These are phyloP conservation scores for Dothistroma septosporum DNA, from an alignment of 2,329 filamentous ascomycete genomes.

Conservation along the genomic window DNA sequence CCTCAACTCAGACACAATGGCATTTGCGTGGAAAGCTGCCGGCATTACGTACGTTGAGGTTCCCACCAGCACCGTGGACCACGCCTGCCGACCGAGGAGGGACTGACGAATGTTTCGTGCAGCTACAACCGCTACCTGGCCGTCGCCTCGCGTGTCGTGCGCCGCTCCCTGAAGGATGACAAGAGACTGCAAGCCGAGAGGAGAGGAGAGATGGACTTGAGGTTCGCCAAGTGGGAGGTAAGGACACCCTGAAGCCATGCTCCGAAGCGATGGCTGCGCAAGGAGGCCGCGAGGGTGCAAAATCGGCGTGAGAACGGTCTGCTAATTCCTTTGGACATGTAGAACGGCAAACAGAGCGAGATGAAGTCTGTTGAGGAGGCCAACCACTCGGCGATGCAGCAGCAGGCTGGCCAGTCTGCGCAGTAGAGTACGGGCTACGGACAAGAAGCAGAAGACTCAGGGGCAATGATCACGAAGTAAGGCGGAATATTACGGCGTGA, in stretches of 20 bases:
- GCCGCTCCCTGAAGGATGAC: slow-evolving; percentile 94
- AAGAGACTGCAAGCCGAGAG: slow-evolving; percentile 83
- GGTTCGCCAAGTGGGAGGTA: slow-evolving; percentile 94
- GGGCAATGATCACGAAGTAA: not conserved
- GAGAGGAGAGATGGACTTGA: slow-evolving; percentile 82
- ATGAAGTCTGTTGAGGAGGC: slow-evolving; percentile 63
- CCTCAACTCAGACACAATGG: slow-evolving; percentile 63
- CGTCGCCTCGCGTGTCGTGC: slow-evolving; percentile 89
- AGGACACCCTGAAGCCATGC: slow-evolving; percentile 66
- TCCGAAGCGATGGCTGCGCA: slow-evolving; percentile 53
- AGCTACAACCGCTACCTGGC: slow-evolving; percentile 99
- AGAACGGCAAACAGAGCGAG: slow-evolving; percentile 97
- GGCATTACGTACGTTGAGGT: slow-evolving; percentile 75
- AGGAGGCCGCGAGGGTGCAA: not conserved
- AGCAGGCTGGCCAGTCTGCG: slow-evolving; percentile 36
- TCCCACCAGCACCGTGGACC: not conserved
- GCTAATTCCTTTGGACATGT: slow-evolving; percentile 29
- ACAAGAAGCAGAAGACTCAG: slow-evolving; percentile 7
- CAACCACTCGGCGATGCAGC: slow-evolving; percentile 48
- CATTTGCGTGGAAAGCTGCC: slow-evolving; percentile 97
- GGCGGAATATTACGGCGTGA: no score
- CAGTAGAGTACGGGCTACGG: slow-evolving; percentile 36
- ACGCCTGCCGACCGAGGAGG: not conserved
- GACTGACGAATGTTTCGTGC: slow-evolving; percentile 27
- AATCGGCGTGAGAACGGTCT: slow-evolving; percentile 1